Evolutionary conservation across 495 filamentous ascomycete genomes (phyloP).

Genomic region (Penicillium cosmopolitanum): DNA sequence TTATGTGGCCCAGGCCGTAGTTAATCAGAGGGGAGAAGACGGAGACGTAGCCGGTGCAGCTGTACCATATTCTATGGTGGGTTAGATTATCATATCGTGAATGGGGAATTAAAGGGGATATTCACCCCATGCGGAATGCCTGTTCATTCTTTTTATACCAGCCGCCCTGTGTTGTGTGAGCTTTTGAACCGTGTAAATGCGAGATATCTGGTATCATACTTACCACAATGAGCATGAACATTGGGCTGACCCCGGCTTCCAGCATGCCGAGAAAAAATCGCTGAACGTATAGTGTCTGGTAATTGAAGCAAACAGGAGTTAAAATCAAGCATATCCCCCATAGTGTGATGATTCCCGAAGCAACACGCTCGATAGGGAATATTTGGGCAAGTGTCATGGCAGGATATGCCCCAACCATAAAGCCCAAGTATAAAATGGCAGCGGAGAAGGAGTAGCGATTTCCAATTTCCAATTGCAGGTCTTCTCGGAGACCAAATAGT

Average conservation of each 20-base stretch:
- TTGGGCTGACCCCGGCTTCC: slow-evolving; percentile 35
- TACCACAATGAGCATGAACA: slow-evolving; percentile 51
- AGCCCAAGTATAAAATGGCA: slow-evolving; percentile 53
- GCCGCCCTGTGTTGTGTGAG: slow-evolving; percentile 22
- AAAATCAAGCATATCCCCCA: slow-evolving; percentile 43
- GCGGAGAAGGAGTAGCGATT: slow-evolving; percentile 43
- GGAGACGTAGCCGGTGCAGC: slow-evolving; percentile 31
- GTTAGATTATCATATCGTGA: neutral
- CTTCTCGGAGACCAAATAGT: slow-evolving; percentile 41
- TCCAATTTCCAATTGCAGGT: slow-evolving; percentile 39
- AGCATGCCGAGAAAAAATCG: slow-evolving; percentile 54
- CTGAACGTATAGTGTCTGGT: slow-evolving; percentile 41
- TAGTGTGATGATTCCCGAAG: slow-evolving; percentile 31
- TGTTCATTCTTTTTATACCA: slow-evolving; percentile 52
- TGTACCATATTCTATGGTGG: slow-evolving; percentile 27
- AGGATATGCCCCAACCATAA: slow-evolving; percentile 51
- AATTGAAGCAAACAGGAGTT: slow-evolving; percentile 43
- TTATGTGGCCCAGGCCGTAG: slow-evolving; percentile 31
- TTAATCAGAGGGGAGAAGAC: slow-evolving; percentile 31
- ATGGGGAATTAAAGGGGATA: neutral
- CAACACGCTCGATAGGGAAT: slow-evolving; percentile 50
- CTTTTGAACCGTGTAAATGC: neutral
- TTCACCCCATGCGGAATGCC: slow-evolving; percentile 47
- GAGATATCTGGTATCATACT: slow-evolving; percentile 1
- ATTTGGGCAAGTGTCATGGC: slow-evolving; percentile 46